Percentiles rank a stretch among this genome's conserved stretches.
These are phyloP conservation scores for Scutellaria baicalensis DNA, from an alignment of 257 asterid species.

Conservation along the genomic window DNA sequence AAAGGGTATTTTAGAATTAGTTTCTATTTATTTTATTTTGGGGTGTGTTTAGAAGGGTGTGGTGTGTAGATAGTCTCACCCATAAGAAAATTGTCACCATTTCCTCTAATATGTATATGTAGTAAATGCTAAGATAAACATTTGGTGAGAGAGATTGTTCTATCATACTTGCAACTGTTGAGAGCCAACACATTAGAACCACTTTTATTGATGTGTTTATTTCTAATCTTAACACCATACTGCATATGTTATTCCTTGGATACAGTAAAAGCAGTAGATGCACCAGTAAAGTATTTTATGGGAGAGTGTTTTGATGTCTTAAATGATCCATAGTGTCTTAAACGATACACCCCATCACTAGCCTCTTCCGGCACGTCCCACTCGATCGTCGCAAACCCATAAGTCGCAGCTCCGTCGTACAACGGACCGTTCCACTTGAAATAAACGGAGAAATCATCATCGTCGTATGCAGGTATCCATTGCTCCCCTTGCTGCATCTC, in stretches of 20 bases:
- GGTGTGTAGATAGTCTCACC: no score
- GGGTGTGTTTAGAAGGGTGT: no score
- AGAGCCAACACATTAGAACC: neutral
- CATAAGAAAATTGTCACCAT: no score
- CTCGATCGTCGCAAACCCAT: constrained; percentile 43
- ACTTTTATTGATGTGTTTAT: neutral
- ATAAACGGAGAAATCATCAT: constrained; percentile 45
- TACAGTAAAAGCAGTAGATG: constrained; percentile 40
- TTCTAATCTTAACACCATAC: neutral
- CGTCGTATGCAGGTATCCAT: constrained; percentile 42
- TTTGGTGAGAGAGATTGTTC: no score
- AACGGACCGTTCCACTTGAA: constrained; percentile 39
- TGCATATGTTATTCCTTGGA: neutral
- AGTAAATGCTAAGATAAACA: no score
- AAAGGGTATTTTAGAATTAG: no score
- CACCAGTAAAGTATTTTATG: constrained; percentile 35
- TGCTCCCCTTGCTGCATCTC: constrained; percentile 31
- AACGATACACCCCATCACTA: constrained; percentile 27
- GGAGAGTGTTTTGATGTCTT: constrained; percentile 26
- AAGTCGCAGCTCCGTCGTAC: neutral
- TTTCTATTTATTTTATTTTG: no score
- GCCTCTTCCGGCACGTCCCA: constrained; percentile 49
- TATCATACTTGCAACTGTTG: no score
- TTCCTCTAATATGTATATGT: no score
- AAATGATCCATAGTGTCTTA: constrained; percentile 46